A percentile compares a stretch with the other conserved stretches of the same genome.
phyloP scores from a whole-genome alignment of 768 basidiomycete species.

The Mycena amicta region DNA sequence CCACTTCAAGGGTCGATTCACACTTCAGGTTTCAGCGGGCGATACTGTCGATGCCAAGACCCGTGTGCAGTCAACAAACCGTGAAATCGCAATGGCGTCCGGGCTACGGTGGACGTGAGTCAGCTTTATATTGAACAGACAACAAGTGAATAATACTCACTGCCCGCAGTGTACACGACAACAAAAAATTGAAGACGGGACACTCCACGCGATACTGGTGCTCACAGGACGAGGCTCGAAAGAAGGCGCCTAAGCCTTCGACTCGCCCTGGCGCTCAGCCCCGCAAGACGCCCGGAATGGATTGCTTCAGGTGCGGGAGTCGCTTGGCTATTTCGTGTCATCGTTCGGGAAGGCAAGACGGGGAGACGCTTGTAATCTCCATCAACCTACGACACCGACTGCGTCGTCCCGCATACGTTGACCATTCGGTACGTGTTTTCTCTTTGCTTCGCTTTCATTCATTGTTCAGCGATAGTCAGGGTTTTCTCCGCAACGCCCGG shows the following conservation, averaged over 20 bases:
- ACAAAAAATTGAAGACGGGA: conserved; percentile 2
- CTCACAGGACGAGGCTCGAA: conserved; percentile 18
- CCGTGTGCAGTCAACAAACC: conserved; percentile 7
- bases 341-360: background rate
- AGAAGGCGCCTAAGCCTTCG: conserved; percentile 14
- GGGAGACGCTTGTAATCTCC: background rate
- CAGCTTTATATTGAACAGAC: no score
- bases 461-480: no score
- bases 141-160: background rate
- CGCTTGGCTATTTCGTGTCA: background rate
- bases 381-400: conserved; percentile 1
- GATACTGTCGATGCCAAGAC: conserved; percentile 4
- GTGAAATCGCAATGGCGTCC: conserved; percentile 12
- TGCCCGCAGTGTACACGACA: conserved; percentile 8
- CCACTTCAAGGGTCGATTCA: conserved; percentile 5
- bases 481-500: no score
- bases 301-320: conserved; percentile 13
- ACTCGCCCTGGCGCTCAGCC: background rate
- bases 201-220: conserved; percentile 19
- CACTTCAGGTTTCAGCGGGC: conserved; percentile 2
- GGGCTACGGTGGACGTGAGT: conserved; percentile 12
- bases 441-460: no score
- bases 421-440: background rate
- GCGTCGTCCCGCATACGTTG: background rate
- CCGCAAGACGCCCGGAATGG: conserved; percentile 11